These are phyloP conservation scores for Barbatosphaeria neglecta DNA, from an alignment of 495 filamentous ascomycete genomes.

Conservation along the genomic window DNA sequence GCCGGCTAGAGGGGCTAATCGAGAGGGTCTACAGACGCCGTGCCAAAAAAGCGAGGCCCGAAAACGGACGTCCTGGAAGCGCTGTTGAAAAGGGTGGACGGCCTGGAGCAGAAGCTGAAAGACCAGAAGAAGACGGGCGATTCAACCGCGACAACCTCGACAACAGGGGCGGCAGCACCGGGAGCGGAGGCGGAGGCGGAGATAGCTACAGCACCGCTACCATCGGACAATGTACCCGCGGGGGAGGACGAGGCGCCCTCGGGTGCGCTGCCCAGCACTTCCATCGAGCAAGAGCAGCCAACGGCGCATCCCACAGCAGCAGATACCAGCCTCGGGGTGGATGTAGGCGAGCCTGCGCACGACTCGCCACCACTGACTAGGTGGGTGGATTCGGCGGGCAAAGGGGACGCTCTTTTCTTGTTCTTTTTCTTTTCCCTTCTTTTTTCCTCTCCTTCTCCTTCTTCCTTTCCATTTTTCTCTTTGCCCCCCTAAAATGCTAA, in stretches of 20 bases:
- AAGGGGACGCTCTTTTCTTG: too few relatives aligned
- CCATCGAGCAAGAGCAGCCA: not conserved
- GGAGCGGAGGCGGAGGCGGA: too few relatives aligned
- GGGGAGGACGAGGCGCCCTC: not conserved
- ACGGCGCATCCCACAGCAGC: not conserved
- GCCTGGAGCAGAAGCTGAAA: constrained; percentile 67
- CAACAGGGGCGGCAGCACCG: constrained; percentile 9
- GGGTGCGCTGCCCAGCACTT: not conserved
- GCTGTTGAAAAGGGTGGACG: constrained; percentile 70
- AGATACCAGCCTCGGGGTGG: not conserved
- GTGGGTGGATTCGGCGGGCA: not conserved
- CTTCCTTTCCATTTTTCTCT: not conserved
- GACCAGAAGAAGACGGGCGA: constrained; percentile 42
- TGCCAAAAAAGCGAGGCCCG: constrained; percentile 78
- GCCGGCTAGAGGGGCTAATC: not conserved
- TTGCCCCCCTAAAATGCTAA: too few relatives aligned
- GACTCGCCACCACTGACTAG: constrained; percentile 1
- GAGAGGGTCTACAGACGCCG: constrained; percentile 47
- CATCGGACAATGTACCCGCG: not conserved
- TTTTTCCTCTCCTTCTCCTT: not conserved
- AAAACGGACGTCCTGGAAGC: constrained; percentile 85
- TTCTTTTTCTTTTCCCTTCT: not conserved
- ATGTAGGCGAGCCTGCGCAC: constrained; percentile 2
- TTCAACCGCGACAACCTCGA: constrained; percentile 17
- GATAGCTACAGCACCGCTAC: too few relatives aligned